Evolutionary conservation across 2,329 filamentous ascomycete genomes (phyloP), one percentile per base, ranked within the genome.

Genomic region (Colletotrichum chrysophilum): DNA sequence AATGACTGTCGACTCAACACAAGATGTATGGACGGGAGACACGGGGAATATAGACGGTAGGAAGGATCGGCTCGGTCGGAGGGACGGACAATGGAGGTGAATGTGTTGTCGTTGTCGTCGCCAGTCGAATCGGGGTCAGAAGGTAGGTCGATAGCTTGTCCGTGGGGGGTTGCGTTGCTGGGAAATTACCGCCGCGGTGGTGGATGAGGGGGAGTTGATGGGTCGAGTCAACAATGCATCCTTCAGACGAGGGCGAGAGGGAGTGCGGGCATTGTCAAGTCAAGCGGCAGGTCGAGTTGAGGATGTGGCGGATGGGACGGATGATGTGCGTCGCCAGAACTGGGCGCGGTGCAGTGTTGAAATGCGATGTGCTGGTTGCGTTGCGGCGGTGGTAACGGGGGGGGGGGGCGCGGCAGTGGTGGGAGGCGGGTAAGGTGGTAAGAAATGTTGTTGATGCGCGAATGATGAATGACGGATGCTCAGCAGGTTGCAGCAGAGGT

Each of bases 201-300:
- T 65, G 36, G 34, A 38, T 56, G 38, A 48, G 34, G 43, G 43
- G 43, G 73, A n/a, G 16, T 43, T 32, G 58, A 52, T 52, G 48
- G 24, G 70, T 61, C 34, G 21, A 76, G 58, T 76, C 74, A 74
- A 76, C 70, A 76, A 74, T 64, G 70, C 74, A 76, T 74, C 70
- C 70, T 74, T 76, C 64, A 76, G 65, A 60, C 60, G 58, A 69
- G 16, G 48, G 62, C 21, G 70, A 26, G 26, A 36, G 14, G 9
- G 38, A 64, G 21, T 68, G 65, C 32, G 32, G 55, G 64, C 74
- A 76, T 76, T 74, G 74, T 74, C 48, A 14, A 32, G 10, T 28
- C 34, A 26, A 58, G 55, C 30, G 55, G 64, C 12, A 36, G 34
- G 34, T 28, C 16, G 8, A 12, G 65, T 18, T 43, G 21, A 30